These are phyloP conservation scores for Tubosaeta sp. DNA, from an alignment of 768 basidiomycete genomes.

Conservation along the genomic window DNA sequence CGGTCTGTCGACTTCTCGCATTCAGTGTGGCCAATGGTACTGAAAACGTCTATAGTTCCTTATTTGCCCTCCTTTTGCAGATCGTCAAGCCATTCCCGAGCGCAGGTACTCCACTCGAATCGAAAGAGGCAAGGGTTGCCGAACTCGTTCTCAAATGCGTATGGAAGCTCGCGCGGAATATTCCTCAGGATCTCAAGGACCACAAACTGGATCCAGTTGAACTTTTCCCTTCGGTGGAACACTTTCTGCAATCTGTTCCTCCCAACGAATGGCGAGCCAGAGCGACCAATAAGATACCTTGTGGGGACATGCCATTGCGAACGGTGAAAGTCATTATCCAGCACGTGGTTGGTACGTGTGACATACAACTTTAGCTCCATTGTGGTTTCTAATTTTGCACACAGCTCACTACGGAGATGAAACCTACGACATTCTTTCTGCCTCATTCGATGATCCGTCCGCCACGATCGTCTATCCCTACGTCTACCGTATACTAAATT, in stretches of 20 bases:
- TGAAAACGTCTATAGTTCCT: conserved; percentile 30
- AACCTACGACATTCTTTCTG: conserved; percentile 85
- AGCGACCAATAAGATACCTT: conserved; percentile 85
- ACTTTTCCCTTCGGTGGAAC: conserved; percentile 87
- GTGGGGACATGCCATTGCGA: conserved; percentile 95
- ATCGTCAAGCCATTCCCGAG: conserved; percentile 81
- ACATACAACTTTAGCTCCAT: conserved; percentile 1
- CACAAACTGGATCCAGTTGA: conserved; percentile 80
- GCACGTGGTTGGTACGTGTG: conserved; percentile 84
- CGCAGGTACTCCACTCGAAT: conserved; percentile 66
- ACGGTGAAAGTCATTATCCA: conserved; percentile 99
- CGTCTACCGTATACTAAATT: conserved; percentile 87
- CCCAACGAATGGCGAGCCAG: conserved; percentile 96
- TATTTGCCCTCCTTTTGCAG: conserved; percentile 78
- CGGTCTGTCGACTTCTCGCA: conserved; percentile 47
- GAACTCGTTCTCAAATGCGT: conserved; percentile 95
- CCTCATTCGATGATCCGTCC: conserved; percentile 92
- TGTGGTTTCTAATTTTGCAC: conserved; percentile 10
- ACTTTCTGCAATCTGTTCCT: conserved; percentile 88
- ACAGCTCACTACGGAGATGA: conserved; percentile 81
- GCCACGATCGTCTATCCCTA: conserved; percentile 97
- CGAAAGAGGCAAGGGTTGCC: conserved; percentile 83
- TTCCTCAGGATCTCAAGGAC: conserved; percentile 86
- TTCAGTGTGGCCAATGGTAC: neutral
- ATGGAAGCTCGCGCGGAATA: conserved; percentile 95